Conservation (phyloP, 441 rosid species). For the Pelargonium myrrhifolium region DNA sequence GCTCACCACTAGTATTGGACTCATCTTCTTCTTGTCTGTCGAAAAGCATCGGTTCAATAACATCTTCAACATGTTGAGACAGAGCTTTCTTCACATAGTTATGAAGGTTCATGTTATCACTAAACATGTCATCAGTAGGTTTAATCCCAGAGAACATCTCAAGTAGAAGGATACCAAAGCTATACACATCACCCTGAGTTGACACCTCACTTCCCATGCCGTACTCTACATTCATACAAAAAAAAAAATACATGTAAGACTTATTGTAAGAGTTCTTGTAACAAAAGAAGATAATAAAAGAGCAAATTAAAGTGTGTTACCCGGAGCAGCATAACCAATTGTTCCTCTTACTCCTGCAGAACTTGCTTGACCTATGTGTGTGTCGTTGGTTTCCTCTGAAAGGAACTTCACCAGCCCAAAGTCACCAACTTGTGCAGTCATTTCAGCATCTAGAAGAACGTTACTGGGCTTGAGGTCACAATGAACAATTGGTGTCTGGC, state of each 20-base stretch:
- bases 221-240: background rate
- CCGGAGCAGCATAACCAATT: conserved; percentile 7
- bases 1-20: background rate
- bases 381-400: accelerated
- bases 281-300: background rate
- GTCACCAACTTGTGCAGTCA: conserved; percentile 12
- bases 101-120: background rate
- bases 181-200: background rate
- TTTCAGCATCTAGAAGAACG: conserved; percentile 5
- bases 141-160: conserved; percentile 4
- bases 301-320: background rate
- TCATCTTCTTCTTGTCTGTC: background rate
- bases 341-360: conserved; percentile 7
- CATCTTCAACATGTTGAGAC: background rate
- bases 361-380: background rate
- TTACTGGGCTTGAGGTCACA: conserved; percentile 19
- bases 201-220: background rate
- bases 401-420: conserved; percentile 10
- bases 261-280: too few relatives aligned
- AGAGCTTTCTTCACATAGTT: background rate
- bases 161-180: background rate
- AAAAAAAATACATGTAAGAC: too few relatives aligned
- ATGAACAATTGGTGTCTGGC: background rate
- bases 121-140: background rate
- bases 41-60: background rate